Conservation (phyloP, 768 basidiomycete genomes). For the Hemileccinum rubropunctum region DNA sequence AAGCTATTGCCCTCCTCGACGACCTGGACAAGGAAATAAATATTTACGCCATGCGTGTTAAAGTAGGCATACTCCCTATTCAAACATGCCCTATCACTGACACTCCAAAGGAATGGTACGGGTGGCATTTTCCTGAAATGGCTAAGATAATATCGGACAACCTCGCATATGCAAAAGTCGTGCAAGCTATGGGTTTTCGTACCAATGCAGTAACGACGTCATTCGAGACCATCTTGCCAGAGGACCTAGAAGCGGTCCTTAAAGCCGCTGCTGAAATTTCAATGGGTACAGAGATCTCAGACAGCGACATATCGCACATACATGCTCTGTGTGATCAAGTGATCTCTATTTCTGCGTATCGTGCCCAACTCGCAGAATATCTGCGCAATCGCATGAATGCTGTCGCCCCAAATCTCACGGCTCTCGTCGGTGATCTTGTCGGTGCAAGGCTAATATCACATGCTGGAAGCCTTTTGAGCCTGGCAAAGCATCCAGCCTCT, state of each 20-base stretch:
- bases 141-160: conserved; percentile 98
- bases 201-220: conserved; percentile 87
- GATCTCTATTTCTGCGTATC: conserved; percentile 93
- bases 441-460: conserved; percentile 75
- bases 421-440: conserved; percentile 75
- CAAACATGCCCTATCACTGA: background rate
- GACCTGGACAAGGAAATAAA: conserved; percentile 99
- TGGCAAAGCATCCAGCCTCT: conserved; percentile 77
- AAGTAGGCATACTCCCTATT: conserved; percentile 52
- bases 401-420: conserved; percentile 94
- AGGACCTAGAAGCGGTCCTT: conserved; percentile 93
- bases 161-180: conserved; percentile 92
- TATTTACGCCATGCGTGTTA: conserved; percentile 98
- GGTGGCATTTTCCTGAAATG: conserved; percentile 99
- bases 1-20: conserved; percentile 96
- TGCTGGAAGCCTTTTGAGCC: conserved; percentile 65
- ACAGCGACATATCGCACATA: conserved; percentile 95
- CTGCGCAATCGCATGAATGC: conserved; percentile 97
- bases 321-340: conserved; percentile 97
- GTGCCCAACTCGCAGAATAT: conserved; percentile 93
- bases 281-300: conserved; percentile 99
- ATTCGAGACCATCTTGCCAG: conserved; percentile 88
- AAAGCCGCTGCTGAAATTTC: conserved; percentile 97
- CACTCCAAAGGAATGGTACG: conserved; percentile 90
- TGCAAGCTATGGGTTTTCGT: conserved; percentile 94